Base-by-base conservation (phyloP, 2,329 filamentous ascomycete species). In the Metarhizium robertsii region DNA sequence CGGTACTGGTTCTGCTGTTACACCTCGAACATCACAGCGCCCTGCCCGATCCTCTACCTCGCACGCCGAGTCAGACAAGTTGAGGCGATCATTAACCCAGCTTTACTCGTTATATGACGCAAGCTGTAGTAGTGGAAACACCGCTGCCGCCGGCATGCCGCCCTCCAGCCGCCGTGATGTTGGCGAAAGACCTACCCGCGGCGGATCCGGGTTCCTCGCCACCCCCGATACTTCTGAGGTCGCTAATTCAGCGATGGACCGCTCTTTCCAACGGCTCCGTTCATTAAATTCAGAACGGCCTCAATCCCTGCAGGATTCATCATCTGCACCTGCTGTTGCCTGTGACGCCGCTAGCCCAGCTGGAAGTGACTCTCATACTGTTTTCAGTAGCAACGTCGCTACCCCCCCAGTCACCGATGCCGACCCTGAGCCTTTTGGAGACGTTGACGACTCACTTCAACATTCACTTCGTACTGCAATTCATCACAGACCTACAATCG, bases 361-460 rank as follows among this genome's bases (percentile, higher is more conserved):
- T 0, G 77, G 72, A 32, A 82, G 78, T 63, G 79, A 83, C 55
- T 73, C 79, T 2, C 78, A 81, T 55, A 84, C 82, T 11, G 74
- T 81, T 38, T 86, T 87, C 63, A 79, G 77, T 62, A 79, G 76
- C 65, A 84, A 78, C 58, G 83, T 85, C 52, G 86, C 88, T 53
- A 90, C 88, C 10, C 88, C 88, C 34, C 88, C 88, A 6, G 83
- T 90, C 60, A 86, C 83, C 8, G 88, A 91, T 59, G 81, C 84
- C 25, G 87, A 91, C 58, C 70, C 83, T 11, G 86, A 87, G 60
- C 79, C 81, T 10, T 79, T 83, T 58, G 72, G 71, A 25, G 78
- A 80, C 50, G 65, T 69, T 5, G 78, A 81, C 60, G 76, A 79
- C 50, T 73, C 75, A 13, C 69, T 80, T 16, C 73, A 75, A 54